Evolutionary conservation across 1,284 basidiomycete genomes (phyloP).

Genomic region (Sphaerobolus stellatus): DNA sequence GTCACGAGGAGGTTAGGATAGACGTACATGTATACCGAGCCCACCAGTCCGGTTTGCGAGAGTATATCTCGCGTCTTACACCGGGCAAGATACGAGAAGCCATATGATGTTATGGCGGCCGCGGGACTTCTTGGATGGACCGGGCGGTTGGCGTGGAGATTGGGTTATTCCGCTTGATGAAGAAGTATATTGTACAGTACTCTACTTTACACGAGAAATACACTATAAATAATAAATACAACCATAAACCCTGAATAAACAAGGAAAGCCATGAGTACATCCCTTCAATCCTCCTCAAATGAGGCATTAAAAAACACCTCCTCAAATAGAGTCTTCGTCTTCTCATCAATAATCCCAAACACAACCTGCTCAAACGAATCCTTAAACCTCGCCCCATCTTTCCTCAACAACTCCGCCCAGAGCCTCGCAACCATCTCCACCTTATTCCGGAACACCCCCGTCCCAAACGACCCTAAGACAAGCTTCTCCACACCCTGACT

Average conservation of each 20-base stretch:
- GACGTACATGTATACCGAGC: slow-evolving; percentile 10
- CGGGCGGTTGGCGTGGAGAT: too few species aligned
- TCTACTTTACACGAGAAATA: too few species aligned
- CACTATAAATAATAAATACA: too few species aligned
- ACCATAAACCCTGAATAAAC: too few species aligned
- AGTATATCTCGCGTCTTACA: slow-evolving; percentile 8
- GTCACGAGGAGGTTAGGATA: not conserved
- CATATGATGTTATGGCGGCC: not conserved
- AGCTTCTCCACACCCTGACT: slow-evolving; percentile 52
- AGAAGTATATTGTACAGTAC: too few species aligned
- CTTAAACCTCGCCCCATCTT: slow-evolving; percentile 48
- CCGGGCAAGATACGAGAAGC: not conserved
- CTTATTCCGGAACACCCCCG: slow-evolving; percentile 67
- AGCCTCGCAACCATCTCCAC: slow-evolving; percentile 53
- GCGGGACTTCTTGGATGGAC: too few species aligned
- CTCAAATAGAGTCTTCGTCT: slow-evolving; percentile 52
- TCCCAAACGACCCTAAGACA: slow-evolving; percentile 72
- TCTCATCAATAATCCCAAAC: slow-evolving; percentile 60
- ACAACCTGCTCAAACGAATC: slow-evolving; percentile 59
- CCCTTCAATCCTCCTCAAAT: not conserved
- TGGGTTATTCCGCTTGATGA: too few species aligned
- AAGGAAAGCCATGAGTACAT: too few species aligned
- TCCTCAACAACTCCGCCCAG: slow-evolving; percentile 58
- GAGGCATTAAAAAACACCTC: slow-evolving; percentile 28
- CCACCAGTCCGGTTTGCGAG: slow-evolving; percentile 10